phyloP scores from a whole-genome alignment of 208 protist species.

The Trypanosoma mega region DNA sequence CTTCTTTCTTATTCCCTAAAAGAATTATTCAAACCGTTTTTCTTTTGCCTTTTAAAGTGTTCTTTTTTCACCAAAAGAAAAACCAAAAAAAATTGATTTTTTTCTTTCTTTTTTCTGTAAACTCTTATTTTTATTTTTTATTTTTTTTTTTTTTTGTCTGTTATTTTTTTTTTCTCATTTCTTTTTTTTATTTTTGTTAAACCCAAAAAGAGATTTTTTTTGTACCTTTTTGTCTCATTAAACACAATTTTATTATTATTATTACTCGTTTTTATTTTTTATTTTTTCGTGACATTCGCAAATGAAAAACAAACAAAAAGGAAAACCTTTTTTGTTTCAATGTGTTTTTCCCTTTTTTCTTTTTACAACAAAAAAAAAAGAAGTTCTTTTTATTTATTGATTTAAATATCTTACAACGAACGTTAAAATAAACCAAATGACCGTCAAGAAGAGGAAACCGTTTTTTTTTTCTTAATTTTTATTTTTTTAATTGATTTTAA shows the following conservation, averaged over 20 bases:
- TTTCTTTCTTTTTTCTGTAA: not conserved
- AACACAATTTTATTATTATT: conserved; percentile 1
- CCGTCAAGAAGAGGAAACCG: not conserved
- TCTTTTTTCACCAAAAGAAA: not conserved
- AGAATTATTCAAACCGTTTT: too few relatives aligned
- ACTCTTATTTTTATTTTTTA: conserved; percentile 6
- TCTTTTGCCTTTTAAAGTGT: not conserved
- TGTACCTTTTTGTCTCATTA: not conserved
- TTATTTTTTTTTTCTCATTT: not conserved
- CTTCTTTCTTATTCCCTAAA: too few relatives aligned
- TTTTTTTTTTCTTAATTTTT: conserved; percentile 9
- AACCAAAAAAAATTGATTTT: conserved; percentile 8
- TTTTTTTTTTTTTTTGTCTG: conserved; percentile 5
- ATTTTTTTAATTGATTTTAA: not conserved
- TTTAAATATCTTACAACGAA: too few relatives aligned
- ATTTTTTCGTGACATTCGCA: not conserved
- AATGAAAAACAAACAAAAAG: conserved; percentile 12
- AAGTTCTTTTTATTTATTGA: too few relatives aligned
- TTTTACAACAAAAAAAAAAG: not conserved
- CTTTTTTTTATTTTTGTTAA: not conserved
- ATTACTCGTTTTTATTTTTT: conserved; percentile 3
- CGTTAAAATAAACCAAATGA: too few relatives aligned
- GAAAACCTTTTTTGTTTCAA: not conserved
- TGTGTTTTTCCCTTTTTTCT: conserved; percentile 7
- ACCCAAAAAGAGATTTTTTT: not conserved